Evolutionary conservation across 2,329 filamentous ascomycete species (phyloP).

Genomic region (Raffaelea arxii): DNA sequence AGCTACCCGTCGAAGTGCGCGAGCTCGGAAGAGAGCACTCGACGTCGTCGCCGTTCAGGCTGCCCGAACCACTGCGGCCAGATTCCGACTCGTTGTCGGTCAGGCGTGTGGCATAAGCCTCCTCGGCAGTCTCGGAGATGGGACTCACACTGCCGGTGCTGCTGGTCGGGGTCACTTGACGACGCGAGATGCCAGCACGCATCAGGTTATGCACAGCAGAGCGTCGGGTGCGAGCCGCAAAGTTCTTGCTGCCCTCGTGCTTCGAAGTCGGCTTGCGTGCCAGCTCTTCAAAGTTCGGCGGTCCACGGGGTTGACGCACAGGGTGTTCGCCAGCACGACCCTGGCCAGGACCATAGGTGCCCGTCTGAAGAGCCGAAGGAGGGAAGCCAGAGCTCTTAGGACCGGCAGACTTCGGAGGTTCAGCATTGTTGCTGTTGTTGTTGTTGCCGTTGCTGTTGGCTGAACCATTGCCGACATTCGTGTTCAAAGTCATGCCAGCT

Average conservation of each 20-base stretch:
- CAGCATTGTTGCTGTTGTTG: not conserved
- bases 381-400: constrained; percentile 77
- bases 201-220: constrained; percentile 88
- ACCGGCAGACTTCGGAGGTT: constrained; percentile 49
- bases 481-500: constrained; percentile 15
- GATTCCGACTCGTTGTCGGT: constrained; percentile 71
- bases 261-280: constrained; percentile 82
- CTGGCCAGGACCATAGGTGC: constrained; percentile 87
- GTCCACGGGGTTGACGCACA: constrained; percentile 82
- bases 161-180: constrained; percentile 62
- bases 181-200: constrained; percentile 78
- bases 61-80: constrained; percentile 65
- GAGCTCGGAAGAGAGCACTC: constrained; percentile 62
- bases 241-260: constrained; percentile 96
- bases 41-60: constrained; percentile 61
- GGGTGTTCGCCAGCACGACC: constrained; percentile 91
- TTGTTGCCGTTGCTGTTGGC: constrained; percentile 14
- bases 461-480: constrained; percentile 42
- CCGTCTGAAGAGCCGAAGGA: constrained; percentile 61
- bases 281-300: constrained; percentile 85
- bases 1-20: constrained; percentile 62
- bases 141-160: constrained; percentile 77
- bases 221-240: constrained; percentile 82
- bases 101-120: constrained; percentile 55
- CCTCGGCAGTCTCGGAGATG: constrained; percentile 68